A percentile compares a stretch with the other conserved stretches of the same genome.
Evolutionary conservation across 2,329 filamentous ascomycete genomes (phyloP).

Genomic region (Diplocarpon mali): DNA sequence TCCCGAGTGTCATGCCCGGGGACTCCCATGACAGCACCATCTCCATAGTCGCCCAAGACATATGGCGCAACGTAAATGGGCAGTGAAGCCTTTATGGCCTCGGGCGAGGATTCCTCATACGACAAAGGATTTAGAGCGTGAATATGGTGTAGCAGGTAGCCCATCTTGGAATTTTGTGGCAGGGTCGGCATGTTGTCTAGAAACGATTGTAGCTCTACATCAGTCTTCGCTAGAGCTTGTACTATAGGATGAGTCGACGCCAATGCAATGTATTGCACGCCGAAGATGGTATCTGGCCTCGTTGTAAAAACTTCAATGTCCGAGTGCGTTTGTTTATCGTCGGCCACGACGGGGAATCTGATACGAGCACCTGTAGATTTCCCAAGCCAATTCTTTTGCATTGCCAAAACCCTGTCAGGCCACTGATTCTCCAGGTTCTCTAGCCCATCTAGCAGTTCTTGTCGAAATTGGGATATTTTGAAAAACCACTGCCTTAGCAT

Average conservation of each 20-base stretch:
- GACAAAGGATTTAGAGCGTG: constrained; percentile 56
- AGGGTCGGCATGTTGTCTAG: constrained; percentile 49
- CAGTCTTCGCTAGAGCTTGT: constrained; percentile 42
- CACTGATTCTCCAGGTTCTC: constrained; percentile 56
- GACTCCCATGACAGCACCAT: constrained; percentile 86
- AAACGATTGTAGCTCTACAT: constrained; percentile 55
- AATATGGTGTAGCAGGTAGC: constrained; percentile 54
- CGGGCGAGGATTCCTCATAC: constrained; percentile 39
- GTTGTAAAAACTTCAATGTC: constrained; percentile 70
- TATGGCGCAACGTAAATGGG: constrained; percentile 78
- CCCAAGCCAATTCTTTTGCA: constrained; percentile 85
- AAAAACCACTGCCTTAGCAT: constrained; percentile 85
- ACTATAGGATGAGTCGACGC: constrained; percentile 65
- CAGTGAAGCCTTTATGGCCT: constrained; percentile 43
- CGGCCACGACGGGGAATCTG: constrained; percentile 50
- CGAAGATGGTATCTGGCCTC: constrained; percentile 75
- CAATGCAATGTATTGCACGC: constrained; percentile 74
- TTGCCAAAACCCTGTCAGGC: constrained; percentile 72
- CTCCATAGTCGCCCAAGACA: constrained; percentile 74
- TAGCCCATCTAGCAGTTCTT: constrained; percentile 60
- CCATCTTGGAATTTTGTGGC: constrained; percentile 48
- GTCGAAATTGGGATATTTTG: constrained; percentile 68
- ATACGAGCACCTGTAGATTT: constrained; percentile 64
- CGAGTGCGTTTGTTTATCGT: constrained; percentile 13
- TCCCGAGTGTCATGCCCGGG: constrained; percentile 76